Evolutionary conservation across 2,329 filamentous ascomycete species (phyloP).

Genomic region (Hymenoscyphus infarciens): DNA sequence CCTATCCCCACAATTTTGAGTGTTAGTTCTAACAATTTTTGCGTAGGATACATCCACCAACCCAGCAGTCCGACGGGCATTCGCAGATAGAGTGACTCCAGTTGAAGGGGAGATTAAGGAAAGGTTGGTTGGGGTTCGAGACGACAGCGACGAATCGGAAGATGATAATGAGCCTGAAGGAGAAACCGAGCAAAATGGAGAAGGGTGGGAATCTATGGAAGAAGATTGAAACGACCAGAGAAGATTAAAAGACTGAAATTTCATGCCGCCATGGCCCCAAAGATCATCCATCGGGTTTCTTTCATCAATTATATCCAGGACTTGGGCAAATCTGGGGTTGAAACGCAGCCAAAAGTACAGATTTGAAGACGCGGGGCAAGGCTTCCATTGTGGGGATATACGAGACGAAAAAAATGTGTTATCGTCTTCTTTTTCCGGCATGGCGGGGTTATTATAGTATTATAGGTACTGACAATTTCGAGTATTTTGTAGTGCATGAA

Average conservation of each 20-base stretch:
- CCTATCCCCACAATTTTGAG: neutral
- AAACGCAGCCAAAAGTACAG: constrained; percentile 1
- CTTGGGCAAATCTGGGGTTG: neutral
- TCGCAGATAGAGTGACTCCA: constrained; percentile 66
- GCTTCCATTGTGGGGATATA: neutral
- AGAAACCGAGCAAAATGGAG: constrained; percentile 43
- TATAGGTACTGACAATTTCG: constrained; percentile 2
- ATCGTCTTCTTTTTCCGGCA: neutral
- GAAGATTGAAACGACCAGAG: constrained; percentile 43
- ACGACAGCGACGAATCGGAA: constrained; percentile 60
- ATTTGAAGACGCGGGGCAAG: neutral
- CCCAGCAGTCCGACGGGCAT: constrained; percentile 75
- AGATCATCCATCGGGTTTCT: neutral
- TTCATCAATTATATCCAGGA: neutral
- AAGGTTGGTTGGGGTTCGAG: constrained; percentile 69
- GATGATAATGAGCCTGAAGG: constrained; percentile 55
- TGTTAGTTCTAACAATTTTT: neutral
- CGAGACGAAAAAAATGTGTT: neutral
- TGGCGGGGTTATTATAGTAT: neutral
- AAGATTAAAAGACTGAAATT: neutral
- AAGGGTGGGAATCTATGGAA: constrained; percentile 51
- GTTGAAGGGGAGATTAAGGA: constrained; percentile 66
- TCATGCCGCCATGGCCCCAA: neutral
- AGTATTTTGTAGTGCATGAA: constrained; percentile 17
- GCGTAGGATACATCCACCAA: constrained; percentile 65